Conservation (phyloP, 164 flowering plant genomes). For the Magnolia kwangsiensis region DNA sequence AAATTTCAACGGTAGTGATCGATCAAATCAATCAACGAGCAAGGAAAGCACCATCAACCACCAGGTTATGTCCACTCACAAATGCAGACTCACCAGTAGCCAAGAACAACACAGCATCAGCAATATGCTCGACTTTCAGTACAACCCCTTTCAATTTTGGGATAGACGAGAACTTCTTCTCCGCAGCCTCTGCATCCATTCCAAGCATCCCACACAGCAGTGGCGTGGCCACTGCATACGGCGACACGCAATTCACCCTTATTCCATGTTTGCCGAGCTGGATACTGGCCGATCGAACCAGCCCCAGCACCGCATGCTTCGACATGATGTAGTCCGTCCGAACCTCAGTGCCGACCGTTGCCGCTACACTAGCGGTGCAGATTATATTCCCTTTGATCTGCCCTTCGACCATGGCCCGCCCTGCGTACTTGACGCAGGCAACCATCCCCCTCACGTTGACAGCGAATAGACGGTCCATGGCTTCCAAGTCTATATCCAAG, state of each 20-base stretch:
- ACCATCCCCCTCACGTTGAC: conserved; percentile 76
- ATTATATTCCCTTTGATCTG: conserved; percentile 56
- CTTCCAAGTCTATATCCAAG: conserved; percentile 43
- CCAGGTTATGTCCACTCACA: conserved; percentile 64
- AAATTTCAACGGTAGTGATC: too few relatives aligned
- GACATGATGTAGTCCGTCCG: conserved; percentile 74
- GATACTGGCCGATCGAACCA: conserved; percentile 67
- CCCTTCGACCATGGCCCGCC: conserved; percentile 72
- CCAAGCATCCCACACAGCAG: conserved; percentile 18
- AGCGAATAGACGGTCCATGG: conserved; percentile 60
- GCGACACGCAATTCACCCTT: conserved; percentile 87
- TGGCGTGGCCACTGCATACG: conserved; percentile 53
- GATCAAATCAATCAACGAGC: neutral
- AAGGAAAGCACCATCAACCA: conserved; percentile 62
- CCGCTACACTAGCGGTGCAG: conserved; percentile 54
- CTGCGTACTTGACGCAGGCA: conserved; percentile 80
- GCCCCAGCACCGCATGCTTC: conserved; percentile 80
- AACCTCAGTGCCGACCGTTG: conserved; percentile 50
- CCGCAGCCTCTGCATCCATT: conserved; percentile 31
- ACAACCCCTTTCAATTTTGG: conserved; percentile 48
- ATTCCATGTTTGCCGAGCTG: conserved; percentile 78
- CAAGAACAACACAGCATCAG: conserved; percentile 69
- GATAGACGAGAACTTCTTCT: conserved; percentile 19
- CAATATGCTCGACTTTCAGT: conserved; percentile 51
- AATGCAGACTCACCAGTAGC: conserved; percentile 72